phyloP scores from a whole-genome alignment of 176 grass and related monocot species.

The Typha latifolia region DNA sequence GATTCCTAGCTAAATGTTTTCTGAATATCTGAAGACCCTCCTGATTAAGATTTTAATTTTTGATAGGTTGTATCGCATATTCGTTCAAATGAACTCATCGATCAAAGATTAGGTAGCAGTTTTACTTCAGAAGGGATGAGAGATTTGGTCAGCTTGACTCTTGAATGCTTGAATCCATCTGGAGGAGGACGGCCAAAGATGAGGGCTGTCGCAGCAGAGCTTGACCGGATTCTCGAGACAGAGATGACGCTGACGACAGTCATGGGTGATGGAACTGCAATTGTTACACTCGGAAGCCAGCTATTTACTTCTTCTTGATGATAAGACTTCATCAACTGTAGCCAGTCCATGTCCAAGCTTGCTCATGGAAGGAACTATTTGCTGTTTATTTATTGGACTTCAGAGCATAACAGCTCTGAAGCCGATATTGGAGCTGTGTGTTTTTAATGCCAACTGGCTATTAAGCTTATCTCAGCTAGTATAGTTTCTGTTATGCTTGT shows the following conservation, averaged over 20 bases:
- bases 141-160: slow-evolving; percentile 44
- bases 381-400: background rate
- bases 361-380: background rate
- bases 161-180: slow-evolving; percentile 54
- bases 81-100: slow-evolving; percentile 35
- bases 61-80: slow-evolving; percentile 50
- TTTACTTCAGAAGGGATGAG: slow-evolving; percentile 87
- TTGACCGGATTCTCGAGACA: slow-evolving; percentile 77
- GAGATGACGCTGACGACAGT: slow-evolving; percentile 90
- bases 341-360: background rate
- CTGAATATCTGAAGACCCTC: too few species aligned
- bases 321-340: background rate
- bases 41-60: background rate
- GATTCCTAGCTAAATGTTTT: background rate
- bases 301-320: slow-evolving; percentile 65
- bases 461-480: too few species aligned
- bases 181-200: slow-evolving; percentile 57
- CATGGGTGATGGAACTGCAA: slow-evolving; percentile 90
- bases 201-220: slow-evolving; percentile 48
- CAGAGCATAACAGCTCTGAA: background rate
- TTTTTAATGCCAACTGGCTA: background rate
- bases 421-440: background rate
- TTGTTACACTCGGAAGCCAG: slow-evolving; percentile 91
- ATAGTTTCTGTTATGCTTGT: too few species aligned
- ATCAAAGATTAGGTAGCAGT: slow-evolving; percentile 53